phyloP scores from a whole-genome alignment of 2,329 filamentous ascomycete genomes.

The Didymella glomerata region DNA sequence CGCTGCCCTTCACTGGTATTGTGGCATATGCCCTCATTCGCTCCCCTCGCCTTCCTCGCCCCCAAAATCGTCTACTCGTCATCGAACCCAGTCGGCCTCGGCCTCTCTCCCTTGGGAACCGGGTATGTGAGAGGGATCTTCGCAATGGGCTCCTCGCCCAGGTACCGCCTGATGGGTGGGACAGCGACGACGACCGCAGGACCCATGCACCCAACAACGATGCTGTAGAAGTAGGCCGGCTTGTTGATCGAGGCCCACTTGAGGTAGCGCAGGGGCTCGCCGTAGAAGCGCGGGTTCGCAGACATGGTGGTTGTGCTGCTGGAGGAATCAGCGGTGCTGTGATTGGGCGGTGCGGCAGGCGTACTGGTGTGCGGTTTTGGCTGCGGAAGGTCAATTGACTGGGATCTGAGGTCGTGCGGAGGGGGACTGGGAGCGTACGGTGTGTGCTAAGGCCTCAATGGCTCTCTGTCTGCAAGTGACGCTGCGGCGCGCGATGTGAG shows the following conservation, averaged over 20 bases:
- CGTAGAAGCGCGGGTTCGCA: conserved; percentile 74
- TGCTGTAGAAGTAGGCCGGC: conserved; percentile 90
- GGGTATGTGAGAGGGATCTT: conserved; percentile 89
- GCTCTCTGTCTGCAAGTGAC: conserved; percentile 22
- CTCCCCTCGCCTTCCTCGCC: not conserved
- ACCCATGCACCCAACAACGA: conserved; percentile 75
- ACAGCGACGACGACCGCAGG: conserved; percentile 75
- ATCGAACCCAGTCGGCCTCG: conserved; percentile 57
- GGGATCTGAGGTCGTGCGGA: not conserved
- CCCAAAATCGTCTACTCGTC: conserved; percentile 42
- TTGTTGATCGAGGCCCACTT: conserved; percentile 88
- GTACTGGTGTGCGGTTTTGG: conserved; percentile 57
- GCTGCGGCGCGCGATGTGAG: conserved; percentile 20
- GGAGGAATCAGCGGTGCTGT: conserved; percentile 8
- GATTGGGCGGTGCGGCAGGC: conserved; percentile 46
- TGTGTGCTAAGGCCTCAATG: conserved; percentile 30
- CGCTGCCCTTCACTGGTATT: conserved; percentile 1
- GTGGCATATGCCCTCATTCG: conserved; percentile 3
- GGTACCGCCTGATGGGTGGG: conserved; percentile 72
- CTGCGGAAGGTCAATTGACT: conserved; percentile 3
- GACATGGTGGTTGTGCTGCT: conserved; percentile 61
- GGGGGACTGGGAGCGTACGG: conserved; percentile 12
- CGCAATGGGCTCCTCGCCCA: conserved; percentile 76
- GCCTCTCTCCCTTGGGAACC: conserved; percentile 59
- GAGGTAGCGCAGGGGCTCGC: conserved; percentile 81